A percentile compares a stretch with the other conserved stretches of the same genome.
phyloP scores from a whole-genome alignment of 495 filamentous ascomycete species.

The Aspergillus ostianus region DNA sequence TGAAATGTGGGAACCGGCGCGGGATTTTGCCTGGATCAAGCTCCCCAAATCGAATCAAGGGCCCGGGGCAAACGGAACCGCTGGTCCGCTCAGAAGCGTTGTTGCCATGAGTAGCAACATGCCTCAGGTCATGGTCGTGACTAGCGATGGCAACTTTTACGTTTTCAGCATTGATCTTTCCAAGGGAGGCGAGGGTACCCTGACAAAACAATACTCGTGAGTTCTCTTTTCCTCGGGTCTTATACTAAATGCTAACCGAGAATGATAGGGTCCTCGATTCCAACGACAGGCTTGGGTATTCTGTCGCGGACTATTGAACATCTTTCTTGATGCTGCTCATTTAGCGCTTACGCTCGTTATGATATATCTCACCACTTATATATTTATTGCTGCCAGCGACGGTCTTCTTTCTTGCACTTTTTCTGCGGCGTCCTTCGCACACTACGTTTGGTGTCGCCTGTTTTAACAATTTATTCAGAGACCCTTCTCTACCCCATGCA shows the following conservation, averaged over 20 bases:
- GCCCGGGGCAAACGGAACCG: slow-evolving; percentile 35
- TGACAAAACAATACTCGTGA: slow-evolving; percentile 88
- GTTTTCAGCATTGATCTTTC: slow-evolving; percentile 95
- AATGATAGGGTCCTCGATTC: slow-evolving; percentile 48
- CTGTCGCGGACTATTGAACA: slow-evolving; percentile 46
- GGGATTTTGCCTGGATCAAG: slow-evolving; percentile 96
- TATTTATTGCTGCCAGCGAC: not conserved
- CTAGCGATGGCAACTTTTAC: slow-evolving; percentile 91
- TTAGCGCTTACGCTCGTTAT: slow-evolving; percentile 10
- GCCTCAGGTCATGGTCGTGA: slow-evolving; percentile 97
- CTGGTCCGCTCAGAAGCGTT: slow-evolving; percentile 68
- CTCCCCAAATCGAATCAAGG: slow-evolving; percentile 63
- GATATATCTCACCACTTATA: not conserved
- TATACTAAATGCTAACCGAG: slow-evolving; percentile 4
- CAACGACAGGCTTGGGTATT: slow-evolving; percentile 51
- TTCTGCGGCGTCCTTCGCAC: not conserved
- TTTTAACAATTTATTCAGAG: not conserved
- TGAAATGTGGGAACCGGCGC: slow-evolving; percentile 94
- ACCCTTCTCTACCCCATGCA: not conserved
- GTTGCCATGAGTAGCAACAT: slow-evolving; percentile 92
- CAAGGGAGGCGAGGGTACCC: slow-evolving; percentile 87
- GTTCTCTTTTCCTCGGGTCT: slow-evolving; percentile 27
- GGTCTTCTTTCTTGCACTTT: slow-evolving; percentile 9
- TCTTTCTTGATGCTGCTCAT: not conserved
- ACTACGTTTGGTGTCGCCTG: not conserved